Percentiles rank a stretch among this genome's conserved stretches.
Evolutionary conservation across 768 basidiomycete species (phyloP).

Genomic region (Cantharellus anzutake): DNA sequence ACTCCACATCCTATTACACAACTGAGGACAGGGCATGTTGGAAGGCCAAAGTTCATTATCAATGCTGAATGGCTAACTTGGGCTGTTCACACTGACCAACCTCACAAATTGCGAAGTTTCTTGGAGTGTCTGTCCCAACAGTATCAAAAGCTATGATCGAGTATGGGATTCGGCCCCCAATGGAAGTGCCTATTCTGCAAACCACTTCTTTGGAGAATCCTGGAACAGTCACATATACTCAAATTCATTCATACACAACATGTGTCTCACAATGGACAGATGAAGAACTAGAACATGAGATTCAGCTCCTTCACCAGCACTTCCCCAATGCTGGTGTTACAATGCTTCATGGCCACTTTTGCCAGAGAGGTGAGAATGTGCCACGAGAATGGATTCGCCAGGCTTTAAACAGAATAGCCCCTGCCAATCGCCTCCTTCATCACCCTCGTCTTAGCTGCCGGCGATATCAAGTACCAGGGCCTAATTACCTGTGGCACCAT

Average conservation of each 20-base stretch:
- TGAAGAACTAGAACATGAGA: constrained; percentile 8
- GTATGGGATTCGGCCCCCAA: background rate
- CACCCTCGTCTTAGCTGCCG: constrained; percentile 7
- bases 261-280: background rate
- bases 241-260: background rate
- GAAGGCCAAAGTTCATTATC: background rate
- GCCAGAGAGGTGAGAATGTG: background rate
- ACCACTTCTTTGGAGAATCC: background rate
- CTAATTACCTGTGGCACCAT: constrained; percentile 16
- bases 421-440: constrained; percentile 2
- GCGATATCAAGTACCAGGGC: constrained; percentile 11
- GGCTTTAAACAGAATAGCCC: background rate
- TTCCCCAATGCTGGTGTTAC: constrained; percentile 8
- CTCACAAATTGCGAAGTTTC: constrained; percentile 9
- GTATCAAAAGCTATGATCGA: constrained; percentile 10
- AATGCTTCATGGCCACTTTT: constrained; percentile 9
- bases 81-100: constrained; percentile 10
- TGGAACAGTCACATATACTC: constrained; percentile 8
- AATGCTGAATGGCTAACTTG: constrained; percentile 8
- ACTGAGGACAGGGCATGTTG: background rate
- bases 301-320: background rate
- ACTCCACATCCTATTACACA: background rate
- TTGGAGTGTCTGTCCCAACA: constrained; percentile 7
- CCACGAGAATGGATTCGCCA: background rate
- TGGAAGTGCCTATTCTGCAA: background rate